These are phyloP conservation scores for Sphaerulina vaccinii DNA, from an alignment of 2,329 filamentous ascomycete species.

Conservation along the genomic window DNA sequence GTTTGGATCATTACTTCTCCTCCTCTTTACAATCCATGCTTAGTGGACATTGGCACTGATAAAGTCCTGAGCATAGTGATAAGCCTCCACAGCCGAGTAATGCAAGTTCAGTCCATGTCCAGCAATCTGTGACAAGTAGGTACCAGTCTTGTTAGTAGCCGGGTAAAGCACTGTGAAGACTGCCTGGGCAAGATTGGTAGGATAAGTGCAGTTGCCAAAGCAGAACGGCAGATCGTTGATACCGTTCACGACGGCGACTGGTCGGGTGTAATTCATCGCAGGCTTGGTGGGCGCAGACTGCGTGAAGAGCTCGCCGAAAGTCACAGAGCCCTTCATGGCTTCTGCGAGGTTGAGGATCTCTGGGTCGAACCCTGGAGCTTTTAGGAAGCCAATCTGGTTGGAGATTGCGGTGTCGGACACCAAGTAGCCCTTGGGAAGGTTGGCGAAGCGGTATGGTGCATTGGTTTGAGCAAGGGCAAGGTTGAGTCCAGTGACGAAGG, in stretches of 20 bases:
- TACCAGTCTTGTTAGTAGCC: constrained; percentile 18
- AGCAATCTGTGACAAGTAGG: constrained; percentile 29
- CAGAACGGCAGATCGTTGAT: constrained; percentile 35
- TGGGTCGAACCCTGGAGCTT: constrained; percentile 33
- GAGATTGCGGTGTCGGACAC: constrained; percentile 26
- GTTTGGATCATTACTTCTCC: too few relatives aligned
- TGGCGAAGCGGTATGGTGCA: constrained; percentile 34
- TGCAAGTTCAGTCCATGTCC: constrained; percentile 38
- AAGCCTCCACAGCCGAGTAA: constrained; percentile 33
- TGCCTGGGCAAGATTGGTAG: constrained; percentile 25
- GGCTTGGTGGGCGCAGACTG: constrained; percentile 18
- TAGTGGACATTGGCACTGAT: neutral
- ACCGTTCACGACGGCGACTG: constrained; percentile 36
- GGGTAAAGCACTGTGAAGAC: constrained; percentile 30
- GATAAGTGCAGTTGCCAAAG: constrained; percentile 34
- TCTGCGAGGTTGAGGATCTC: constrained; percentile 30
- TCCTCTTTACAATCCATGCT: too few relatives aligned
- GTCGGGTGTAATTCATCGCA: constrained; percentile 28
- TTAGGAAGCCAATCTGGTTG: constrained; percentile 37
- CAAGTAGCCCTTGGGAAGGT: constrained; percentile 33
- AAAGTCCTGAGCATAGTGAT: neutral
- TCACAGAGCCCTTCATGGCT: constrained; percentile 33
- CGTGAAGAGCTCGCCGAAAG: constrained; percentile 36
- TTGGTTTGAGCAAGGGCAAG: constrained; percentile 33
- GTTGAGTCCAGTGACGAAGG: constrained; percentile 32